Conservation (phyloP, 1,139 yeast genomes). For the Saccharomyces pastorianus region DNA sequence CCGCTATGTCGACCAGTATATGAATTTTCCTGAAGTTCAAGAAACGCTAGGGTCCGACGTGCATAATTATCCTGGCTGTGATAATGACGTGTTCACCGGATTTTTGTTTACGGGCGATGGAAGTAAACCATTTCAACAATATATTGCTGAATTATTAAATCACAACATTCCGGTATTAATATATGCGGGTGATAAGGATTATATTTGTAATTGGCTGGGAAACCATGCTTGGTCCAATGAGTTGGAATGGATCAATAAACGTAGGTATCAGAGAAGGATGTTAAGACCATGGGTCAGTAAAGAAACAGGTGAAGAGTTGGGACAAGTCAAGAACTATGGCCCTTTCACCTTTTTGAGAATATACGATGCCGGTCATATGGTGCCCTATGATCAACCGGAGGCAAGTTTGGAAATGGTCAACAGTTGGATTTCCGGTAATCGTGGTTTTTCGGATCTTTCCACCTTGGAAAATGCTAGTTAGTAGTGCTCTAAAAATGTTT, state of each 20-base stretch:
- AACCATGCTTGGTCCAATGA: conserved; percentile 71
- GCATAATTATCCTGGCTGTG: conserved; percentile 74
- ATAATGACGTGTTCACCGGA: conserved; percentile 73
- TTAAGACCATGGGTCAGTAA: conserved; percentile 33
- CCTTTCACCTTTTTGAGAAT: conserved; percentile 55
- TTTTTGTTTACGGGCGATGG: conserved; percentile 84
- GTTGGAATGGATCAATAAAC: conserved; percentile 57
- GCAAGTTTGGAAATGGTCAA: conserved; percentile 68
- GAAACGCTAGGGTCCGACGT: conserved; percentile 89
- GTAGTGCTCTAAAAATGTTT: not conserved
- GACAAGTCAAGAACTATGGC: conserved; percentile 48
- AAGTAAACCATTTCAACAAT: conserved; percentile 77
- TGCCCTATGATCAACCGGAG: conserved; percentile 75
- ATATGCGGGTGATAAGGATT: conserved; percentile 83
- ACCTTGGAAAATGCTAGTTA: not conserved
- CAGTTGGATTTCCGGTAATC: conserved; percentile 47
- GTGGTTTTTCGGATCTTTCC: not conserved
- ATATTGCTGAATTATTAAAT: conserved; percentile 49
- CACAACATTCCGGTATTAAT: conserved; percentile 60
- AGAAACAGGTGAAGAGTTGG: conserved; percentile 42
- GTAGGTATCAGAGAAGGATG: conserved; percentile 41
- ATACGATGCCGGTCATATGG: conserved; percentile 68
- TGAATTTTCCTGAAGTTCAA: conserved; percentile 63
- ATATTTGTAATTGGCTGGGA: conserved; percentile 82
- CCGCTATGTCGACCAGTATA: conserved; percentile 56